Evolutionary conservation across 208 protist genomes (phyloP).

Genomic region (Trypanosomatidae sp.): DNA sequence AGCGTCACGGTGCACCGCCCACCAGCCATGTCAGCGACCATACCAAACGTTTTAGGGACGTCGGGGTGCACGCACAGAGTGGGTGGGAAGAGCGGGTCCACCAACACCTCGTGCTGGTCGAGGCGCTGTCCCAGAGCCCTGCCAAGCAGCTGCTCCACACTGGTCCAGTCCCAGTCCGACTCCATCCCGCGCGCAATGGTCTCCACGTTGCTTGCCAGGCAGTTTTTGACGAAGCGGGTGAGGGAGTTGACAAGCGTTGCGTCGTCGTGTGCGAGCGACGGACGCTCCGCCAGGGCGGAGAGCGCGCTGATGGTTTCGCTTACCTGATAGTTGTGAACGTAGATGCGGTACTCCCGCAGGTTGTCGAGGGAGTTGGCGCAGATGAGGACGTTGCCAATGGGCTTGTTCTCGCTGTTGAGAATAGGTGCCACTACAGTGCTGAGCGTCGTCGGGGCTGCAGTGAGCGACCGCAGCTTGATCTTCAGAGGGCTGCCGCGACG

Average conservation of each 20-base stretch:
- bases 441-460: constrained; percentile 68
- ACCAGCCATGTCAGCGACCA: constrained; percentile 32
- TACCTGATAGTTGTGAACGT: constrained; percentile 82
- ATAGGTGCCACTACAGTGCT: constrained; percentile 79
- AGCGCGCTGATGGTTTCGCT: constrained; percentile 51
- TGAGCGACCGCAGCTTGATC: constrained; percentile 80
- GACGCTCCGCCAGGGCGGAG: constrained; percentile 40
- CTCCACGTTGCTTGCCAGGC: constrained; percentile 54
- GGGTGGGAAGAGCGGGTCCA: constrained; percentile 72
- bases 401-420: constrained; percentile 42
- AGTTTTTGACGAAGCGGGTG: constrained; percentile 55
- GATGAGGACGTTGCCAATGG: constrained; percentile 83
- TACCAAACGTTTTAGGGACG: constrained; percentile 59
- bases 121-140: too few species aligned
- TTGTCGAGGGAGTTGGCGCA: constrained; percentile 87
- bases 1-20: constrained; percentile 50
- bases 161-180: constrained; percentile 91
- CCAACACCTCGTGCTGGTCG: too few species aligned
- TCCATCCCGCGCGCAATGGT: constrained; percentile 75
- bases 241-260: constrained; percentile 32
- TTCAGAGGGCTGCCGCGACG: constrained; percentile 50
- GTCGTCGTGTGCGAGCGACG: constrained; percentile 40
- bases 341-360: constrained; percentile 71
- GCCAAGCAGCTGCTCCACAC: constrained; percentile 76
- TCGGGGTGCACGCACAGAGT: constrained; percentile 79